phyloP scores from a whole-genome alignment of 352 stramenopile genomes.

The Globisporangium takayamanum region DNA sequence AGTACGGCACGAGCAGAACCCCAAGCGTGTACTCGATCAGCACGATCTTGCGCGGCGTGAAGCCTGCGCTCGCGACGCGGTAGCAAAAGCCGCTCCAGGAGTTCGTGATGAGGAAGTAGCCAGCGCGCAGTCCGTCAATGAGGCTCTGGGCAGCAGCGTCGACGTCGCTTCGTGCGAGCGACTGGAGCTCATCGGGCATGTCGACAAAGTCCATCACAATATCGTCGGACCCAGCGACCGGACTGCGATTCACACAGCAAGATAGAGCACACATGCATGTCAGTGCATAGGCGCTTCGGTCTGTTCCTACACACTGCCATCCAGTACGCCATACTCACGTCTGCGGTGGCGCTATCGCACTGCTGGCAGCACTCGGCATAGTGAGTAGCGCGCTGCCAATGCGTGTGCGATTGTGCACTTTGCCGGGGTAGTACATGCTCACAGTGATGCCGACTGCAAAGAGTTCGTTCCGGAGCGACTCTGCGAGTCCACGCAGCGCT shows the following conservation, averaged over 20 bases:
- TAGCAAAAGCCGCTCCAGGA: constrained; percentile 9
- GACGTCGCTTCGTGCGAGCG: too few species aligned
- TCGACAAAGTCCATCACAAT: background rate
- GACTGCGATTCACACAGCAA: background rate
- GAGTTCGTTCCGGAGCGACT: constrained; percentile 50
- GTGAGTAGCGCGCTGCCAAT: background rate
- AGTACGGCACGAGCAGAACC: constrained; percentile 7
- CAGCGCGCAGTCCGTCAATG: constrained; percentile 2
- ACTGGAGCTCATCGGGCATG: too few species aligned
- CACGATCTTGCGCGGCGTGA: constrained; percentile 8
- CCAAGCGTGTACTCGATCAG: constrained; percentile 4
- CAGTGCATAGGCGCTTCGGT: background rate
- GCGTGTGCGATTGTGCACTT: background rate
- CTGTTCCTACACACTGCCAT: background rate
- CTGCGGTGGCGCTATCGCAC: background rate
- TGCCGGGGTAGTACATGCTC: constrained; percentile 12
- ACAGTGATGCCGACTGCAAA: constrained; percentile 4
- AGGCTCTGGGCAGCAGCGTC: constrained; percentile 6
- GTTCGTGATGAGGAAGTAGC: constrained; percentile 11
- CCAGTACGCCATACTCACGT: background rate
- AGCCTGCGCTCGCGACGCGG: constrained; percentile 5
- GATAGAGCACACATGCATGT: background rate
- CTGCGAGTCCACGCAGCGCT: constrained; percentile 87
- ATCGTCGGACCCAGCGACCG: background rate
- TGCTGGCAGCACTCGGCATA: background rate